Evolutionary conservation across 1,139 yeast species (phyloP).

Genomic region (Candida dubliniensis): DNA sequence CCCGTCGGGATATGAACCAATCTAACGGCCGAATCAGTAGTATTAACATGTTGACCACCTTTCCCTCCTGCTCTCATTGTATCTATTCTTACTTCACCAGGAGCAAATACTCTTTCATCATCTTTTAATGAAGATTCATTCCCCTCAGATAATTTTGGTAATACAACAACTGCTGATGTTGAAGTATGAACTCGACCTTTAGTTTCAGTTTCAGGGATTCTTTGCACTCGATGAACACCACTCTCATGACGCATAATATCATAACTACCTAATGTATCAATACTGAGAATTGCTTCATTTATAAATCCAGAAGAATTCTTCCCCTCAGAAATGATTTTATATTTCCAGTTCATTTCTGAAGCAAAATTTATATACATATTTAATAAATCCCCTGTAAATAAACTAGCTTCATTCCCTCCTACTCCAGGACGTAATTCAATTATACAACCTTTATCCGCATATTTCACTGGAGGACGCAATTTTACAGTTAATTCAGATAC

Average conservation of each 20-base stretch:
- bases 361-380: conserved; percentile 81
- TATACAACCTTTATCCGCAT: conserved; percentile 75
- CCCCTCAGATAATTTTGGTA: conserved; percentile 73
- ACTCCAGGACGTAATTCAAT: conserved; percentile 92
- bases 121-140: conserved; percentile 53
- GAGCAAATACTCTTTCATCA: conserved; percentile 76
- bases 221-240: conserved; percentile 94
- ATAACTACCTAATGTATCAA: conserved; percentile 78
- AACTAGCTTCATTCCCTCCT: conserved; percentile 92
- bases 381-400: conserved; percentile 78
- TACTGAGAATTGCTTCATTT: conserved; percentile 72
- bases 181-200: conserved; percentile 96
- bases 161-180: conserved; percentile 91
- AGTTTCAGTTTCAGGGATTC: conserved; percentile 90
- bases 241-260: conserved; percentile 77
- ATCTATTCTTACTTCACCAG: conserved; percentile 88
- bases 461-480: conserved; percentile 75
- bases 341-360: conserved; percentile 64
- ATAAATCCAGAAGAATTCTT: conserved; percentile 61
- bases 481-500: conserved; percentile 51
- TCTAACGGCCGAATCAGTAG: conserved; percentile 96
- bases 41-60: conserved; percentile 98
- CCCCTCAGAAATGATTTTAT: conserved; percentile 58
- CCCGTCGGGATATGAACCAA: conserved; percentile 93
- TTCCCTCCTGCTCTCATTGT: conserved; percentile 97